Evolutionary conservation across 495 filamentous ascomycete genomes (phyloP).

Genomic region (Penicillium odoratum): DNA sequence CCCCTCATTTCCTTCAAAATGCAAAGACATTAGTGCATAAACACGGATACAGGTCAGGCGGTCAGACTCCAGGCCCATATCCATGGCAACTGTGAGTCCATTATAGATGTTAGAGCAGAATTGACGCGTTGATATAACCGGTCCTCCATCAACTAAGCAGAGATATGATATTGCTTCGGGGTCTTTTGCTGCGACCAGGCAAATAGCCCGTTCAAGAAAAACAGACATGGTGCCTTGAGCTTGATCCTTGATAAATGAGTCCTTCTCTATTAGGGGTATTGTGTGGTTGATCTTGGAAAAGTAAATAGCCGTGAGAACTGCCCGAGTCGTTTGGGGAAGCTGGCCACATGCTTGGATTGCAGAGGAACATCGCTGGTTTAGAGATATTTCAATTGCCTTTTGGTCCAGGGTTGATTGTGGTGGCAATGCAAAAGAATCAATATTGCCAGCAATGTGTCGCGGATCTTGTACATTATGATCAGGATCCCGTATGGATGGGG

Average conservation of each 20-base stretch:
- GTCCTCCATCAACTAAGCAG: constrained; percentile 27
- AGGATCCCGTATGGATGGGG: constrained; percentile 20
- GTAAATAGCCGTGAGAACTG: constrained; percentile 32
- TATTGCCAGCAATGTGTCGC: constrained; percentile 4
- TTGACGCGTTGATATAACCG: constrained; percentile 27
- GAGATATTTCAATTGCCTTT: constrained; percentile 23
- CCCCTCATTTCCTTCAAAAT: constrained; percentile 46
- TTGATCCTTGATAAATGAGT: constrained; percentile 22
- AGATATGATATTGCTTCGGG: constrained; percentile 33
- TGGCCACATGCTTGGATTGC: constrained; percentile 31
- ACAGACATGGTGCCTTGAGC: constrained; percentile 26
- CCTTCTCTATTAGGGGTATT: constrained; percentile 39
- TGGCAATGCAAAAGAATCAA: constrained; percentile 7
- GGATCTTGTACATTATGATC: constrained; percentile 1
- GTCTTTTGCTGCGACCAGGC: constrained; percentile 48
- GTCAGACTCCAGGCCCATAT: constrained; percentile 42
- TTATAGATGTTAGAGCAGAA: constrained; percentile 42
- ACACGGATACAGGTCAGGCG: constrained; percentile 47
- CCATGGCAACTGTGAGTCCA: constrained; percentile 39
- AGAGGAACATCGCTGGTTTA: constrained; percentile 31
- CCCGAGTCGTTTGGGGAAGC: constrained; percentile 28
- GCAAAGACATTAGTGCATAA: constrained; percentile 46
- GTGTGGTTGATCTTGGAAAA: constrained; percentile 37
- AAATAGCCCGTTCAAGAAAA: constrained; percentile 45
- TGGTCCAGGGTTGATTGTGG: constrained; percentile 15